Evolutionary conservation across 2,329 filamentous ascomycete species (phyloP), one percentile per base, ranked within the genome.

Genomic region (Stromatinia cepivora): DNA sequence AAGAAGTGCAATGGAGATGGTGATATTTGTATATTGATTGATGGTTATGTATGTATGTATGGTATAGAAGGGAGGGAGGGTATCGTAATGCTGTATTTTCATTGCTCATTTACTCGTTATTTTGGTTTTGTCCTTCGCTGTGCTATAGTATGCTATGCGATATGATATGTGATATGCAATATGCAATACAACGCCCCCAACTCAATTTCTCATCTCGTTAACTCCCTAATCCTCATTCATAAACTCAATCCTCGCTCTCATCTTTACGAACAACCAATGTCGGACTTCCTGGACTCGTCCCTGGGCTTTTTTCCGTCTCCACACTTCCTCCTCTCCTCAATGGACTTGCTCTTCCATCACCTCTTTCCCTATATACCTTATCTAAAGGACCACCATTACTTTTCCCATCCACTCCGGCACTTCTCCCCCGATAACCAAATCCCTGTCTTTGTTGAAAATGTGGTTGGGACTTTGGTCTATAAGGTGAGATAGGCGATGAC

Each of bases 331-430:
- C 62, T 28, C 45, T 69, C 5, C 62, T 45, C 11, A 69, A 36
- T 11, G 67, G 62, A 25, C 67, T 69, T 15, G 36, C 67, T 66
- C 31, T 66, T 13, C 59, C 28, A 20, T 58, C 34, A 20, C 42
- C 52, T 36, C 31, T 25, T n/a, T 69, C 62, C 25, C 17, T 17
- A 7, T 59, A 28, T n/a, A 69, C 20, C 28, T 25, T 54, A 25
- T 69, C 58, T 20, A 64, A 5, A 1, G 58, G 66, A 31, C 66
- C 48, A 6, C 39, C 50, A 42, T 39, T 39, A 17, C 3, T 25
- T 25, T 25, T 39, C 4, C 34, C 34, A 58, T 34, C 13, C 9
- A 42, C 56, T 25, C 22, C 34, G n/a, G 39, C 39, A 42, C 6
- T 15, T 56, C n/a, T 62, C 17, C 31, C 45, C 6, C 31, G 31